Base-by-base conservation (phyloP, 2,329 filamentous ascomycete species). In the Venturia oleaginea region DNA sequence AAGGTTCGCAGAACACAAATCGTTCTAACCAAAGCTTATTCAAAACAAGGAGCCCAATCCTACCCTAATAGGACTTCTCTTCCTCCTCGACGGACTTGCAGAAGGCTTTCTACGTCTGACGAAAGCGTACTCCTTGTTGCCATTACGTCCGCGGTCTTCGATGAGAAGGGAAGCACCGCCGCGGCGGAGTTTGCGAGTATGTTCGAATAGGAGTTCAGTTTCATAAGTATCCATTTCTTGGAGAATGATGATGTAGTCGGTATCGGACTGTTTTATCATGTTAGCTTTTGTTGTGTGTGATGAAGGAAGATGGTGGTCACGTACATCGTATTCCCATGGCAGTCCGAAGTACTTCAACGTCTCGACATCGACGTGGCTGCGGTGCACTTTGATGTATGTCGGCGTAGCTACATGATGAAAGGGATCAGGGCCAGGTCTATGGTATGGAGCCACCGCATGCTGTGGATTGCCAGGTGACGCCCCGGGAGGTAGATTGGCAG, bases 131-230 rank as follows among this genome's bases (percentile, higher is more conserved):
- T 73, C 73, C 68, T 76, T 74, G 19, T 72, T 71, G 19, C 70
- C 70, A 13, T 57, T 27, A 51, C 73, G 72, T 59, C 71, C 70
- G 17, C 74, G 73, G 27, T 76, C 72, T 67, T 80, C 77, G 60
- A 80, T 76, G 64, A 80, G 72, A 62, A 80, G 69, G 42, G 71
- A 73, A 37, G 67, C 67, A 34, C 68, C 64, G 46, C 73, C 72
- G 22, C 68, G 67, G 61, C 78, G 76, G 24, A 81, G 72, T 30
- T 78, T 76, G 17, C 75, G 74, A 17, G 79, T 81, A 67, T 81
- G 79, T 68, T 81, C 79, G 68, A 81, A 81, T 37, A 81, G 71
- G 32, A 80, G 73, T 51, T 81, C 78, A 5, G 79, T 81, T 62
- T 81, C 78, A 64, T 73, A 72, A 59, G 76, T 74, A 67, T 77